These are phyloP conservation scores for Myxozyma sirexii DNA, from an alignment of 805 yeast genomes.

Conservation along the genomic window DNA sequence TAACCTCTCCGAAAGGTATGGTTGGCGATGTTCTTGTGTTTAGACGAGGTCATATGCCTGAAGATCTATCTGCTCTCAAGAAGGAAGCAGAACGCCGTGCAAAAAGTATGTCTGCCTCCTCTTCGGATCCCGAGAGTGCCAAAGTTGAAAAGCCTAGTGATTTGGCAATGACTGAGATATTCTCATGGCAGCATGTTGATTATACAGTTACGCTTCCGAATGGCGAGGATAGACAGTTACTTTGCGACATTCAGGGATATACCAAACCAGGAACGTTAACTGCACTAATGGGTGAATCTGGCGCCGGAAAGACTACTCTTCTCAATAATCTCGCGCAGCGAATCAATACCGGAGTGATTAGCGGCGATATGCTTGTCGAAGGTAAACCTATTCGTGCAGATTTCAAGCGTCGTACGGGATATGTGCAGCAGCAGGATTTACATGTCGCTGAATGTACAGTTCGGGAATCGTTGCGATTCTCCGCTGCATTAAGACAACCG, in stretches of 20 bases:
- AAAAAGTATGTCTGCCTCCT: not conserved
- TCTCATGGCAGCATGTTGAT: constrained; percentile 64
- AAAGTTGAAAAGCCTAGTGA: not conserved
- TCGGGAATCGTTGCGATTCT: constrained; percentile 70
- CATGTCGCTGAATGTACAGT: constrained; percentile 73
- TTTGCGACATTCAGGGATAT: constrained; percentile 65
- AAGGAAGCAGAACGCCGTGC: not conserved
- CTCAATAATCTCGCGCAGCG: constrained; percentile 73
- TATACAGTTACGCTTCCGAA: constrained; percentile 54
- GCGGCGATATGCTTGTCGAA: constrained; percentile 73
- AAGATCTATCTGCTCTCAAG: not conserved
- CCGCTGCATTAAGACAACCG: constrained; percentile 75
- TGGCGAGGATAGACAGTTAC: constrained; percentile 45
- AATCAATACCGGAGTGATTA: constrained; percentile 67
- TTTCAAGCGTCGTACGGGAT: constrained; percentile 77
- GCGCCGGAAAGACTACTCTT: constrained; percentile 83
- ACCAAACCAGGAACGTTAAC: constrained; percentile 81
- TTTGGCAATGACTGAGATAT: constrained; percentile 40
- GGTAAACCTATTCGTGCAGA: constrained; percentile 65
- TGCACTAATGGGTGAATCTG: constrained; percentile 84
- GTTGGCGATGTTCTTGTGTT: constrained; percentile 40
- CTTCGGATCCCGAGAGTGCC: not conserved
- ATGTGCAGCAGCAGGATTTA: constrained; percentile 79
- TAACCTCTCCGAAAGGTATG: constrained; percentile 35
- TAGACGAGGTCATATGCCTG: constrained; percentile 27